Conservation (phyloP, 352 stramenopile species). For the Globisporangium carolinianum region DNA sequence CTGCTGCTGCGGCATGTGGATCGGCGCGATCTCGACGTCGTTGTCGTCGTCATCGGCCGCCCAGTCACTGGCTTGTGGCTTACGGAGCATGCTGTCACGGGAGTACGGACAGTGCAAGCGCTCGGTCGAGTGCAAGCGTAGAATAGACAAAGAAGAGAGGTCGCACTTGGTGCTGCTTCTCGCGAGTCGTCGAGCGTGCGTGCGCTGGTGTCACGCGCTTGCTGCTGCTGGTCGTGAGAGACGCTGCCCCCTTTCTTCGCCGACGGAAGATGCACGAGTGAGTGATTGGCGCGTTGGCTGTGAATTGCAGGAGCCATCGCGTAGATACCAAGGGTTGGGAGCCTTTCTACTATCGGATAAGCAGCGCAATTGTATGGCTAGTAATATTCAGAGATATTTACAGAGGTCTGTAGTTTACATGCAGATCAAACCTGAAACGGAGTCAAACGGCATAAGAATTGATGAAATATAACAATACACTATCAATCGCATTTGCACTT, state of each 20-base stretch:
- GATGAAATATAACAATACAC: background rate
- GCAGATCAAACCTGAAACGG: background rate
- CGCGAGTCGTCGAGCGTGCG: background rate
- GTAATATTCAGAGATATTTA: background rate
- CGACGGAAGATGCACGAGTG: background rate
- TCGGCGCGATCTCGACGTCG: conserved; percentile 37
- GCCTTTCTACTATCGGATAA: background rate
- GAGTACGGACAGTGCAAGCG: background rate
- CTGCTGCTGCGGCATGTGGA: conserved; percentile 1
- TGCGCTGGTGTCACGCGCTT: background rate
- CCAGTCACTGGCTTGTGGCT: conserved; percentile 61
- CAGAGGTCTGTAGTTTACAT: background rate
- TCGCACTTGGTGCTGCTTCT: background rate
- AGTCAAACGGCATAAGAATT: background rate
- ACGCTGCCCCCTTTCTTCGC: background rate
- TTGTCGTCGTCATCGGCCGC: conserved; percentile 73
- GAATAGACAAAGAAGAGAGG: background rate
- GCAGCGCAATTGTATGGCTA: background rate
- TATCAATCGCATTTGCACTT: background rate
- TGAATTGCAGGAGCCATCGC: background rate
- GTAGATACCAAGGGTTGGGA: background rate
- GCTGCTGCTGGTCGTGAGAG: background rate
- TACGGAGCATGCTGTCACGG: conserved; percentile 50
- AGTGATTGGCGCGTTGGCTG: background rate
- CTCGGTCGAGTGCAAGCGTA: no score